Evolutionary conservation across 768 basidiomycete genomes (phyloP).

Genomic region (Psilocybe sp.): DNA sequence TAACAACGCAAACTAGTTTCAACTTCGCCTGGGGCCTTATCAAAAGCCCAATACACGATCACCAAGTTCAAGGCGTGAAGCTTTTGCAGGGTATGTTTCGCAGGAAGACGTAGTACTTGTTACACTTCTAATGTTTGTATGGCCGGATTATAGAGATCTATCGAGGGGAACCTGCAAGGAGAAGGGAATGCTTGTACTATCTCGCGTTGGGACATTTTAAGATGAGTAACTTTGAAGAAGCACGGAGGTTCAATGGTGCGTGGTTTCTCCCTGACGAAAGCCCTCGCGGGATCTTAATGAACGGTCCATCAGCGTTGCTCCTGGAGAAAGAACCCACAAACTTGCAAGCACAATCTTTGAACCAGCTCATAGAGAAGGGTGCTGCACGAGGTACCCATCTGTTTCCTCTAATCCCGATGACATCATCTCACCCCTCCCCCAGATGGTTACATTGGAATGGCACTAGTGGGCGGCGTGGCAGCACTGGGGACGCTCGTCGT

Average conservation of each 20-base stretch:
- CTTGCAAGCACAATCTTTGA: constrained; percentile 86
- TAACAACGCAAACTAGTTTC: constrained; percentile 94
- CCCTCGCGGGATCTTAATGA: background rate
- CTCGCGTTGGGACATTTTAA: constrained; percentile 96
- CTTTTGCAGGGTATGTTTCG: constrained; percentile 74
- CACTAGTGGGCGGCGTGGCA: constrained; percentile 86
- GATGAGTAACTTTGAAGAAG: constrained; percentile 92
- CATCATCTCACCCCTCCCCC: constrained; percentile 8
- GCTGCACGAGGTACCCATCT: constrained; percentile 68
- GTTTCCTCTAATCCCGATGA: background rate
- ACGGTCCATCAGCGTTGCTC: constrained; percentile 59
- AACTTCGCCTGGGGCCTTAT: constrained; percentile 97
- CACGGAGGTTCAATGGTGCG: constrained; percentile 89
- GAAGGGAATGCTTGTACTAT: constrained; percentile 96
- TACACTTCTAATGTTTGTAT: background rate
- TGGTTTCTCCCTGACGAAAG: background rate
- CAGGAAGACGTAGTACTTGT: constrained; percentile 2
- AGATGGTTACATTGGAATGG: constrained; percentile 99
- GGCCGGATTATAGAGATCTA: constrained; percentile 70
- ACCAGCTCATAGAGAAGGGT: constrained; percentile 80
- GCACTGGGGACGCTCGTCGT: constrained; percentile 77
- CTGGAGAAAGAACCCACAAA: constrained; percentile 92
- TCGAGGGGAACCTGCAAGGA: constrained; percentile 77
- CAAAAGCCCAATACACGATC: constrained; percentile 79
- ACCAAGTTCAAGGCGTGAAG: constrained; percentile 91